A percentile compares a stretch with the other conserved stretches of the same genome.
These are phyloP conservation scores for Quercus lobata DNA, from an alignment of 331 rosid genomes.

Conservation along the genomic window DNA sequence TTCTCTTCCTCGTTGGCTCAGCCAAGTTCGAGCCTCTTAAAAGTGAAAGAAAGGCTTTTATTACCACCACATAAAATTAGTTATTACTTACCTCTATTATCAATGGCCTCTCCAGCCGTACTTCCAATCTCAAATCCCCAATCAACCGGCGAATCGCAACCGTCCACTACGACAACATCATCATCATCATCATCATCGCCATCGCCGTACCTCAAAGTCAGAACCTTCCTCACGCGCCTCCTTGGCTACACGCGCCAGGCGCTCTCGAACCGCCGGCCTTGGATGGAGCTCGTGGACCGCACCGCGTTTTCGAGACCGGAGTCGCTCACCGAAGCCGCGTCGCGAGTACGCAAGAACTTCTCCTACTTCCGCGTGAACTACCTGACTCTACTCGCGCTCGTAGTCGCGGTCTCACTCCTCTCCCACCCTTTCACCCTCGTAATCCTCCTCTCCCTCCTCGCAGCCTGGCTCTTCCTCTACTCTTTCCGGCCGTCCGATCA, in stretches of 20 bases:
- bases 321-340: conserved; percentile 39
- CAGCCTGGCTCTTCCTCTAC: conserved; percentile 43
- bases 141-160: conserved; percentile 16
- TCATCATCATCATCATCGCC: not conserved
- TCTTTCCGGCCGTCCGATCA: conserved; percentile 35
- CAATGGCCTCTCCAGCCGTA: conserved; percentile 11
- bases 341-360: conserved; percentile 30
- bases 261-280: conserved; percentile 32
- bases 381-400: conserved; percentile 23
- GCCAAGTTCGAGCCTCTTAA: not conserved
- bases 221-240: conserved; percentile 29
- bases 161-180: not conserved
- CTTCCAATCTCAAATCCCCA: conserved; percentile 6
- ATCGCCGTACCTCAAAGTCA: not conserved
- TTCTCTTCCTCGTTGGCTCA: too few relatives aligned
- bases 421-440: conserved; percentile 40
- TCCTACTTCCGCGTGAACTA: conserved; percentile 47
- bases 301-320: conserved; percentile 33
- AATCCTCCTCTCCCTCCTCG: conserved; percentile 22
- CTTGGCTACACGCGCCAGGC: conserved; percentile 14
- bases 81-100: too few relatives aligned
- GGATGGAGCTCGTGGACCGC: conserved; percentile 38
- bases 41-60: too few relatives aligned
- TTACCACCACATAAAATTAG: too few relatives aligned
- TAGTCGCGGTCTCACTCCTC: conserved; percentile 31